A percentile compares a stretch with the other conserved stretches of the same genome.
phyloP scores from a whole-genome alignment of 2,329 filamentous ascomycete genomes.

The Leptographium lundbergii region DNA sequence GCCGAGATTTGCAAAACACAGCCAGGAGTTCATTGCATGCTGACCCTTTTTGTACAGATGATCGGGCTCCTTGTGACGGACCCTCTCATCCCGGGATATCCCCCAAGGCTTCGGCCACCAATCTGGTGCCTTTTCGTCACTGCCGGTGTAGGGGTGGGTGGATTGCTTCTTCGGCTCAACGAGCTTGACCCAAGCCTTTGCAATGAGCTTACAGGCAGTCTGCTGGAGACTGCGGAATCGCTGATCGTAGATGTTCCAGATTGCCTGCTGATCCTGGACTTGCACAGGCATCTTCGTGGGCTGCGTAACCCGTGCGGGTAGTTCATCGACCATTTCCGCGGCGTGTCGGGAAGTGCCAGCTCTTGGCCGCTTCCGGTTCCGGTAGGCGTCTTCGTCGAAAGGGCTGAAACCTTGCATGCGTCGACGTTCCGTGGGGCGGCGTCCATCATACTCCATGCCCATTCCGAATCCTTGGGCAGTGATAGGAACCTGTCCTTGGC shows the following conservation, averaged over 20 bases:
- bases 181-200: conserved; percentile 63
- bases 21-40: conserved; percentile 9
- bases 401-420: conserved; percentile 11
- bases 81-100: conserved; percentile 34
- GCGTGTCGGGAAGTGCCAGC: conserved; percentile 21
- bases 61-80: conserved; percentile 61
- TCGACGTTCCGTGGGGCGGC: conserved; percentile 14
- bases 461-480: neutral
- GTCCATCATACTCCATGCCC: conserved; percentile 12
- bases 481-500: neutral
- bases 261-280: conserved; percentile 39
- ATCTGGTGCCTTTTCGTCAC: conserved; percentile 46
- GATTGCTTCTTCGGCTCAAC: conserved; percentile 69
- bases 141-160: conserved; percentile 58
- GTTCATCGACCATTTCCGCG: conserved; percentile 24
- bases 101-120: conserved; percentile 55
- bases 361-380: conserved; percentile 25
- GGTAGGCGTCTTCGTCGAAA: conserved; percentile 19
- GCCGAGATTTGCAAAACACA: neutral
- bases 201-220: conserved; percentile 56
- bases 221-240: conserved; percentile 58
- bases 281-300: conserved; percentile 31
- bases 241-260: conserved; percentile 48
- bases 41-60: conserved; percentile 56
- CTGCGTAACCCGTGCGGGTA: conserved; percentile 21